A percentile compares a stretch with the other conserved stretches of the same genome.
Conservation (phyloP, 805 yeast species). For the Metschnikowia sp. region DNA sequence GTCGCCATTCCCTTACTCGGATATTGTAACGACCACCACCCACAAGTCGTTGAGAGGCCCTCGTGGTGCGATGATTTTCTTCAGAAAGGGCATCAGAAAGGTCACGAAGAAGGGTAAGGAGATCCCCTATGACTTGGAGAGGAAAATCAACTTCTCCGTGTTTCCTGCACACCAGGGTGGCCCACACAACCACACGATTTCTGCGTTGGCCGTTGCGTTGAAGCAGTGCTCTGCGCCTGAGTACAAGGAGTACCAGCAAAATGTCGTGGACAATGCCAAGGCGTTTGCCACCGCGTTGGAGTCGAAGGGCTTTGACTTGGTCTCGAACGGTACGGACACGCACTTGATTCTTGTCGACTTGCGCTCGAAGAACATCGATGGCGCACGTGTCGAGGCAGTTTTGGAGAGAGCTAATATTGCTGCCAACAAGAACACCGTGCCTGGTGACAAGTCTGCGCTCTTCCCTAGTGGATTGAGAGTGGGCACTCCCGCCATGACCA, state of each 20-base stretch:
- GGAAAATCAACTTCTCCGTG: conserved; percentile 90
- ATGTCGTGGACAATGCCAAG: conserved; percentile 79
- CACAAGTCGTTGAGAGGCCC: conserved; percentile 98
- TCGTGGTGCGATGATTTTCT: conserved; percentile 97
- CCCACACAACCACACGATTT: conserved; percentile 96
- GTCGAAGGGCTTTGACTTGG: conserved; percentile 68
- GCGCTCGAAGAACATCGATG: conserved; percentile 79
- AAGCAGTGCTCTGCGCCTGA: conserved; percentile 90
- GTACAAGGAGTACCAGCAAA: conserved; percentile 79
- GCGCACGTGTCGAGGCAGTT: conserved; percentile 91
- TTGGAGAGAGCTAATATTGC: conserved; percentile 91
- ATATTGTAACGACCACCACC: conserved; percentile 95
- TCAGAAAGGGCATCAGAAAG: conserved; percentile 88
- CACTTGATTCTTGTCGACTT: conserved; percentile 86
- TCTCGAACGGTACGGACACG: conserved; percentile 91
- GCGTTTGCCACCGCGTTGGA: conserved; percentile 67
- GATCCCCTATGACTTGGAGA: conserved; percentile 81
- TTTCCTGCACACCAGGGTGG: conserved; percentile 99
- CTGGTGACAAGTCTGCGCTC: conserved; percentile 93
- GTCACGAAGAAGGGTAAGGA: conserved; percentile 84
- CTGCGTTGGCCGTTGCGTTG: conserved; percentile 93
- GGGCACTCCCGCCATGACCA: conserved; percentile 98
- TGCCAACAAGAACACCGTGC: conserved; percentile 92
- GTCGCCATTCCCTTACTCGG: conserved; percentile 90
- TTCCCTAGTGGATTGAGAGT: conserved; percentile 96